phyloP scores from a whole-genome alignment of 345 rosid genomes.

The Gynandropsis gynandra region DNA sequence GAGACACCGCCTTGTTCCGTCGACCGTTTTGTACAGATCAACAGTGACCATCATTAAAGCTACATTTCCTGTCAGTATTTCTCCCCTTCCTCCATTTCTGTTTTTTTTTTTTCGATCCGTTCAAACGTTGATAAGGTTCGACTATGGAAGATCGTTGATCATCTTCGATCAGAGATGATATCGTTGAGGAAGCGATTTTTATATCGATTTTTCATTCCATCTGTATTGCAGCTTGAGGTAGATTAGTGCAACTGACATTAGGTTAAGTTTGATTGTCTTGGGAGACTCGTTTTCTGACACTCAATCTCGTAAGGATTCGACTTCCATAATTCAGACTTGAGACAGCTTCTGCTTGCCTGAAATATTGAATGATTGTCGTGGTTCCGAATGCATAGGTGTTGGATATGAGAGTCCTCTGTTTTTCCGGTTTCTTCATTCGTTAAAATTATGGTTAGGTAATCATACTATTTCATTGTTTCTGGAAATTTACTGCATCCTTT shows the following conservation, averaged over 20 bases:
- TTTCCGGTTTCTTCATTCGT: background rate
- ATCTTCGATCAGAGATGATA: background rate
- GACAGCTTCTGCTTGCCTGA: slow-evolving; percentile 4
- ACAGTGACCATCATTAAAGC: slow-evolving; percentile 2
- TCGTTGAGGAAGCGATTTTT: slow-evolving; percentile 10
- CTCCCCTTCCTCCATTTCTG: background rate
- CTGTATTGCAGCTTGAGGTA: background rate
- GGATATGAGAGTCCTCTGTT: background rate
- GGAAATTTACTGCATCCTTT: background rate
- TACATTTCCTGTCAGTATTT: slow-evolving; percentile 11
- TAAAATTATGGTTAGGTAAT: slow-evolving; percentile 3
- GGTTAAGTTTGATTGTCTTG: background rate
- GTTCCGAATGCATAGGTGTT: slow-evolving; percentile 1
- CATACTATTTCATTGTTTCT: slow-evolving; percentile 10
- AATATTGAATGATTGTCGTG: background rate
- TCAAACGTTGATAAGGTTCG: slow-evolving; percentile 2
- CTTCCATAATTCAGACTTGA: slow-evolving; percentile 1
- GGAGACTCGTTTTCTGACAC: background rate
- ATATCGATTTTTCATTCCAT: background rate
- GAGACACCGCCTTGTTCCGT: slow-evolving; percentile 15
- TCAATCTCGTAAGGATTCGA: background rate
- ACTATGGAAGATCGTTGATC: slow-evolving; percentile 10
- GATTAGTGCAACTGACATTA: slow-evolving; percentile 4
- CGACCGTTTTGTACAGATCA: background rate
- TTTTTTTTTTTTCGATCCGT: slow-evolving; percentile 4